Conservation (phyloP, 345 rosid genomes). For the Litchi chinensis region DNA sequence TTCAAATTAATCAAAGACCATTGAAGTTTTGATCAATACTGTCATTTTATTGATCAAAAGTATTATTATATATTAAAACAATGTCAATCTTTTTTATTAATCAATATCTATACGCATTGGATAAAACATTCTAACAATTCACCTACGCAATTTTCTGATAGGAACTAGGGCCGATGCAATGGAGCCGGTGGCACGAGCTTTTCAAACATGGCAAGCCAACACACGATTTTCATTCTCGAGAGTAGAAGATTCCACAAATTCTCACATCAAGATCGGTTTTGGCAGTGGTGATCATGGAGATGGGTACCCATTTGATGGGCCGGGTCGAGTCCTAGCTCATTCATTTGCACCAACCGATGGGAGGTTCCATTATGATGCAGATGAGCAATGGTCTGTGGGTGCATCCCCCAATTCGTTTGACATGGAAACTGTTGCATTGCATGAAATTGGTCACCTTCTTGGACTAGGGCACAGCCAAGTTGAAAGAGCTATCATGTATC, state of each 20-base stretch:
- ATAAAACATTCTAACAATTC: too few relatives aligned
- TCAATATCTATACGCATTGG: too few relatives aligned
- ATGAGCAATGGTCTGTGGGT: slow-evolving; percentile 10
- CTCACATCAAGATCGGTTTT: slow-evolving; percentile 6
- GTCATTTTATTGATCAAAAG: too few relatives aligned
- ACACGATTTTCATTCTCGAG: not conserved
- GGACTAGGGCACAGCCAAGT: slow-evolving; percentile 11
- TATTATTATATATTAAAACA: too few relatives aligned
- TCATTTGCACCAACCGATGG: slow-evolving; percentile 12
- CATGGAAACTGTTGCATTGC: slow-evolving; percentile 12
- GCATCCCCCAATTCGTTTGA: not conserved
- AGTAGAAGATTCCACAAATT: not conserved
- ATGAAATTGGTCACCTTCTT: slow-evolving; percentile 20
- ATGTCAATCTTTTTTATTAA: too few relatives aligned
- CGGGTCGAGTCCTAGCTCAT: slow-evolving; percentile 7
- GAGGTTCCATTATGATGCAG: slow-evolving; percentile 11
- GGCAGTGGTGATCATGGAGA: slow-evolving; percentile 17
- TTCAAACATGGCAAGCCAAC: not conserved
- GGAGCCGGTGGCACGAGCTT: not conserved
- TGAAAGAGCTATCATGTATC: slow-evolving; percentile 12
- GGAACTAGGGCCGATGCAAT: too few relatives aligned
- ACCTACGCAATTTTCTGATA: too few relatives aligned
- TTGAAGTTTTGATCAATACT: too few relatives aligned
- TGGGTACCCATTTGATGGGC: slow-evolving; percentile 13
- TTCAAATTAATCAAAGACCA: too few relatives aligned